phyloP scores from a whole-genome alignment of 495 filamentous ascomycete species.

The Aspergillus kassunensis region DNA sequence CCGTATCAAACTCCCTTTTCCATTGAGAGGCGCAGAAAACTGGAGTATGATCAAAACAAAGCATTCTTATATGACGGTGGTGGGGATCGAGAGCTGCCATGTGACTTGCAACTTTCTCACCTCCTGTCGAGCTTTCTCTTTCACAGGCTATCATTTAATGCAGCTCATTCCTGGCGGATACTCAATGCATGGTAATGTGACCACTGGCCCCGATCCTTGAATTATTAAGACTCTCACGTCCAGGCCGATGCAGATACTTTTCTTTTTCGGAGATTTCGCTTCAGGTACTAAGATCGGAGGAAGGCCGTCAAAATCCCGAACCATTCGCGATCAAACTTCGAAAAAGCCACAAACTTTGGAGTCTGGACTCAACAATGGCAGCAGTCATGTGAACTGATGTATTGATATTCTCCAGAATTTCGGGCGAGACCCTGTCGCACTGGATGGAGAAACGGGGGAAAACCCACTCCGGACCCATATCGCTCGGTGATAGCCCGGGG shows the following conservation, averaged over 20 bases:
- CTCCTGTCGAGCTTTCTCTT: not conserved
- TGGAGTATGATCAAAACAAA: slow-evolving; percentile 1
- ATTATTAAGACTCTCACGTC: not conserved
- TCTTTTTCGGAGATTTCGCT: not conserved
- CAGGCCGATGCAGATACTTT: not conserved
- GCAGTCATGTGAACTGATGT: slow-evolving; percentile 1
- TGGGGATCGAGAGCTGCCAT: not conserved
- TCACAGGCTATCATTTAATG: not conserved
- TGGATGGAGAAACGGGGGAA: not conserved
- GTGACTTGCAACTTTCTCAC: slow-evolving; percentile 3
- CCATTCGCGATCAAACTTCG: not conserved
- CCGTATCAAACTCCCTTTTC: not conserved
- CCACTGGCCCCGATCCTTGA: too few relatives aligned
- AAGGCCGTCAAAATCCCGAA: not conserved
- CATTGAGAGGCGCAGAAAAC: not conserved
- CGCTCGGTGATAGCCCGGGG: slow-evolving; percentile 1
- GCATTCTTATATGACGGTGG: not conserved
- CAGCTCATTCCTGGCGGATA: not conserved
- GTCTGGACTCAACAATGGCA: slow-evolving; percentile 6
- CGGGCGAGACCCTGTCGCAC: slow-evolving; percentile 3
- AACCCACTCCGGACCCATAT: slow-evolving; percentile 12
- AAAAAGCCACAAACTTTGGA: slow-evolving; percentile 5
- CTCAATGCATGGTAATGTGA: not conserved
- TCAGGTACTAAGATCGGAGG: not conserved
- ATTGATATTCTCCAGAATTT: not conserved